Evolutionary conservation across 345 rosid species (phyloP).

Genomic region (Psidium friedrichsthalianum): DNA sequence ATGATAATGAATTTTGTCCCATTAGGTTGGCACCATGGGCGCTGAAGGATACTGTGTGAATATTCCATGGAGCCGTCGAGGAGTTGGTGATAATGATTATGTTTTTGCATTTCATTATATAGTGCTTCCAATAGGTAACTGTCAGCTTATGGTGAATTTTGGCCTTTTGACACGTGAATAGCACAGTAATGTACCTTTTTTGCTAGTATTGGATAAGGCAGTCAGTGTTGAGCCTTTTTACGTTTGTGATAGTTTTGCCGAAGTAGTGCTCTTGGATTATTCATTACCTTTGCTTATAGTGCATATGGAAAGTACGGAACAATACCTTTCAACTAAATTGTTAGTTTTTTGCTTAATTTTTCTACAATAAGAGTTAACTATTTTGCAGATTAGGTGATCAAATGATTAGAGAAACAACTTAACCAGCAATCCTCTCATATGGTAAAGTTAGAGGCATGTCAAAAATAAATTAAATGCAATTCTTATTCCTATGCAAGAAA

Average conservation of each 20-base stretch:
- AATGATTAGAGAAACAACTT: neutral
- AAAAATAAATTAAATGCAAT: neutral
- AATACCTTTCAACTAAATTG: neutral
- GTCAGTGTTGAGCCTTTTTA: neutral
- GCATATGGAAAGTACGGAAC: neutral
- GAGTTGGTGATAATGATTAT: constrained; percentile 93
- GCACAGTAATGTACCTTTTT: neutral
- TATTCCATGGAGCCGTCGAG: constrained; percentile 95
- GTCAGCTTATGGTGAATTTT: neutral
- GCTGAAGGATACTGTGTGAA: constrained; percentile 95
- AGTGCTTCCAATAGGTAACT: constrained; percentile 85
- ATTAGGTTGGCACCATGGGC: constrained; percentile 71
- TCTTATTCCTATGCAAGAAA: neutral
- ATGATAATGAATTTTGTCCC: constrained; percentile 1
- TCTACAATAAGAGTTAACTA: neutral
- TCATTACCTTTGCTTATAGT: neutral
- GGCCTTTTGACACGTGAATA: neutral
- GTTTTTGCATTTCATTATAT: constrained; percentile 80
- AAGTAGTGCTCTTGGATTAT: neutral
- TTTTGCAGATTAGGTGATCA: neutral
- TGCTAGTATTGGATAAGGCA: neutral
- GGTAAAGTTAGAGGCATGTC: neutral
- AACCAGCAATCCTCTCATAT: neutral
- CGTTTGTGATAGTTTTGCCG: neutral
- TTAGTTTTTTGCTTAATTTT: neutral